Percentiles rank a stretch among this genome's conserved stretches.
phyloP scores from a whole-genome alignment of 2,329 filamentous ascomycete genomes.

The Nemania abortiva region DNA sequence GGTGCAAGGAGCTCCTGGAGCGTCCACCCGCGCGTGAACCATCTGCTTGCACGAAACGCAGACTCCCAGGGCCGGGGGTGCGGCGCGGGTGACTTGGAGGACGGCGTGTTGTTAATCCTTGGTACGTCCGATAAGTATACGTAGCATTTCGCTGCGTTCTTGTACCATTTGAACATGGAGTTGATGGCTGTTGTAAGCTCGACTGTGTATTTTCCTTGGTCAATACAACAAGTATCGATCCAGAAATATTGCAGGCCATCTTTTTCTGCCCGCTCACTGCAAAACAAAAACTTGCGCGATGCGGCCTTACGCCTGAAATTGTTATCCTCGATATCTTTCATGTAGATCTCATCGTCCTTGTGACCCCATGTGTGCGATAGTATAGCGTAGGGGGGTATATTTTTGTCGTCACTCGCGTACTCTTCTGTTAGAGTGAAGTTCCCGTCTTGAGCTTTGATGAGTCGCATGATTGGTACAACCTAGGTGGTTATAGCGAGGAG shows the following conservation, averaged over 20 bases:
- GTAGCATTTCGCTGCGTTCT: slow-evolving; percentile 16
- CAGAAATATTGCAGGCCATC: slow-evolving; percentile 8
- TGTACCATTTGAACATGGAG: slow-evolving; percentile 29
- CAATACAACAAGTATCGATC: slow-evolving; percentile 21
- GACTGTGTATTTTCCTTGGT: slow-evolving; percentile 7
- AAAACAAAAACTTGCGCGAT: slow-evolving; percentile 11
- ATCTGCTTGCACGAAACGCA: slow-evolving; percentile 11
- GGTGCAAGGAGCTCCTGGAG: slow-evolving; percentile 27
- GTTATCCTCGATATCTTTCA: slow-evolving; percentile 1
- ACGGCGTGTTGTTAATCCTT: neutral
- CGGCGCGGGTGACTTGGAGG: neutral
- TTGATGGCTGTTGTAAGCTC: slow-evolving; percentile 25
- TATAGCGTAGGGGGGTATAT: slow-evolving; percentile 11
- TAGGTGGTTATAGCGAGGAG: neutral
- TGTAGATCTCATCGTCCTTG: slow-evolving; percentile 9
- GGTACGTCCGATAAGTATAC: slow-evolving; percentile 13
- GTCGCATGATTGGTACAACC: neutral
- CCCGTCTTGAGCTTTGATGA: neutral
- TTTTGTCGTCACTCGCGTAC: neutral
- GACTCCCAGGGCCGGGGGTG: neutral
- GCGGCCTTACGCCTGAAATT: neutral
- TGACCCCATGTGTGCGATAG: slow-evolving; percentile 21
- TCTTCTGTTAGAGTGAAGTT: slow-evolving; percentile 3
- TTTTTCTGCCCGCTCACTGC: neutral
- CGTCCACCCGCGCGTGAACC: slow-evolving; percentile 8